Conservation (phyloP, 805 yeast genomes). For the Priceomyces castillae region DNA sequence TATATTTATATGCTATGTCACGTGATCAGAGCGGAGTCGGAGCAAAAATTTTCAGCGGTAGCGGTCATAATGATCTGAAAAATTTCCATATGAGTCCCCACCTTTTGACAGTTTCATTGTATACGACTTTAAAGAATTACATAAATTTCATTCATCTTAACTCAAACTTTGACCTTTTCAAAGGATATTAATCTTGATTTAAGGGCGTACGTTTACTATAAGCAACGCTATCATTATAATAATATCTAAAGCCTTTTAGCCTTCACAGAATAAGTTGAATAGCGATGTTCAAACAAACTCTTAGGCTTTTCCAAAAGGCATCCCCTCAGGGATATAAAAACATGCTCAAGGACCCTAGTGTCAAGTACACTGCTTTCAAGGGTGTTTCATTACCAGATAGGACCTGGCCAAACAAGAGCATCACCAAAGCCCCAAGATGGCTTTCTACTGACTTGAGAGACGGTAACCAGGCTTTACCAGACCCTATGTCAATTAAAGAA, state of each 20-base stretch:
- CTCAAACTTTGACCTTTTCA: background rate
- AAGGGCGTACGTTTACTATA: too few species aligned
- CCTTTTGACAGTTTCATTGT: background rate
- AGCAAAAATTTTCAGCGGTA: conserved; percentile 2
- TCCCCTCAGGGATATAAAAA: conserved; percentile 19
- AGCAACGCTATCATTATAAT: too few species aligned
- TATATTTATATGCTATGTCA: background rate
- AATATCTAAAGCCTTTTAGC: too few species aligned
- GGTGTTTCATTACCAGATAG: conserved; percentile 58
- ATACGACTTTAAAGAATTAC: too few species aligned
- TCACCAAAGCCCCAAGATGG: conserved; percentile 77
- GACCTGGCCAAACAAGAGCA: conserved; percentile 67
- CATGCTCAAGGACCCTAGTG: conserved; percentile 71
- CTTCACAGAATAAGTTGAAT: too few species aligned
- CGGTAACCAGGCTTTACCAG: conserved; percentile 80
- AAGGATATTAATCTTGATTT: background rate
- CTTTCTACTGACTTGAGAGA: conserved; percentile 76
- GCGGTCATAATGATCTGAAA: conserved; percentile 1
- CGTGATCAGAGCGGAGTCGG: background rate
- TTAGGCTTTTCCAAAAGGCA: conserved; percentile 24
- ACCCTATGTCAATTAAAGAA: conserved; percentile 75
- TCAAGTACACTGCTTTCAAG: conserved; percentile 56
- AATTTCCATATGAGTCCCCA: background rate
- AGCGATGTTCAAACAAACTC: conserved; percentile 25
- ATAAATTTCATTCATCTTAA: too few species aligned